Evolutionary conservation across 1,139 yeast genomes (phyloP), one percentile per base, ranked within the genome.

Genomic region (Yamadazyma aaseri): DNA sequence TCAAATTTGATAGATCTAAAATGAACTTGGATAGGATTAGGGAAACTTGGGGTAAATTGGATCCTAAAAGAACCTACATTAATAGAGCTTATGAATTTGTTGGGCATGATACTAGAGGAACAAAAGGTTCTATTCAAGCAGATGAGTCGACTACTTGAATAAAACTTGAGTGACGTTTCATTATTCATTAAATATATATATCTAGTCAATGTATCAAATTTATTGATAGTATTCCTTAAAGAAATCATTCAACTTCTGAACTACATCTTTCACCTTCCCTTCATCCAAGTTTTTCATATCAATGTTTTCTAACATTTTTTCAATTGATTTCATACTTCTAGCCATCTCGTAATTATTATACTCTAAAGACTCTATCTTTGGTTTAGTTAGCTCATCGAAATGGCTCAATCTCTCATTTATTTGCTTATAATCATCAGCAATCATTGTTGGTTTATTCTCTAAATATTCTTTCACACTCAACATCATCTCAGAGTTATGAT

Each of bases 11-110:
- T 43, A 53, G 67, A 31, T 55, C 67, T 18, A 59, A 64, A 28
- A 60, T 73, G 71, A 66, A 73, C 45, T 50, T 66, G 39, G 72
- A 71, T 38, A 51, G 78, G 36, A 66, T 73, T 32, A 52, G 73
- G 40, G 50, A 55, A 20, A 55, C 63, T 5, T 73, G 77, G 73
- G 53, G 50, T 5, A 64, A 62, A 47, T 55, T 73, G 30, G 78
- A 72, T 47, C 77, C 76, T 1, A 63, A 65, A 35, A 49, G 73
- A 35, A 53, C 56, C 17, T 58, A 63, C 34, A 69, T 68, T 38
- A 60, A 63, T 31, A 49, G 46, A 29, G 69, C 71, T 3, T 68
- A 68, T 44, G 51, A 56, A 12, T 57, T 59, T 39, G 54, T 69
- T 13, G 73, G 73, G 4, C 42, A 46, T 26, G 50, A 45, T 30